These are phyloP conservation scores for Puccinia coronata DNA, from an alignment of 1,284 basidiomycete species.

Conservation along the genomic window DNA sequence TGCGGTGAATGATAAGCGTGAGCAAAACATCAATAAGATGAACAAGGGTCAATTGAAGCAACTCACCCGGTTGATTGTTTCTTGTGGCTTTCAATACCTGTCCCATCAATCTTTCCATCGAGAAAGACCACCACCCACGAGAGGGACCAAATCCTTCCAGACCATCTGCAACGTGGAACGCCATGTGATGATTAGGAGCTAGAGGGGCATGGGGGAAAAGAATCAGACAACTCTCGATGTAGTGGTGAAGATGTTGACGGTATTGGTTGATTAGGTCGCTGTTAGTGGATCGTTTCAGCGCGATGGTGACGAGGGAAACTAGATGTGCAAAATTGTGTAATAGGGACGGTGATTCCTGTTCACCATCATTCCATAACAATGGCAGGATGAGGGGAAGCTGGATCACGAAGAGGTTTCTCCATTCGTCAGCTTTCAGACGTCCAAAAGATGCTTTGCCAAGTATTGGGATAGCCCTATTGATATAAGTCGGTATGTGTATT, in stretches of 20 bases:
- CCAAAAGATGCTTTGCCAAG: slow-evolving; percentile 45
- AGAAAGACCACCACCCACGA: slow-evolving; percentile 28
- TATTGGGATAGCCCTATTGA: slow-evolving; percentile 10
- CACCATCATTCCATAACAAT: slow-evolving; percentile 17
- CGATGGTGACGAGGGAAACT: slow-evolving; percentile 35
- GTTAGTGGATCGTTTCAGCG: slow-evolving; percentile 27
- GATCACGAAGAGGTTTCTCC: slow-evolving; percentile 36
- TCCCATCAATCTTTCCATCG: slow-evolving; percentile 37
- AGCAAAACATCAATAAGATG: background rate
- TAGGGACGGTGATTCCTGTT: background rate
- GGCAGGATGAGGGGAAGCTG: slow-evolving; percentile 26
- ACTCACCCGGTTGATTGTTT: slow-evolving; percentile 43
- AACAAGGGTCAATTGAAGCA: background rate
- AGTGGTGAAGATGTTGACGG: slow-evolving; percentile 3
- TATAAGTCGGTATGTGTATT: slow-evolving; percentile 31
- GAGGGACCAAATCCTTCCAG: slow-evolving; percentile 39
- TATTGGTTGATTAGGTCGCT: slow-evolving; percentile 12
- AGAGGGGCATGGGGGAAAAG: slow-evolving; percentile 2
- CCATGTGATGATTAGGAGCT: slow-evolving; percentile 46
- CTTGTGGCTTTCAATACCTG: slow-evolving; percentile 13
- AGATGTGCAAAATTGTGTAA: slow-evolving; percentile 33
- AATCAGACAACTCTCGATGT: slow-evolving; percentile 14
- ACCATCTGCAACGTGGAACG: slow-evolving; percentile 38
- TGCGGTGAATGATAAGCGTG: background rate
- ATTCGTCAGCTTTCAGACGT: slow-evolving; percentile 41